Evolutionary conservation across 331 rosid species (phyloP).

Genomic region (Telfairia occidentalis): DNA sequence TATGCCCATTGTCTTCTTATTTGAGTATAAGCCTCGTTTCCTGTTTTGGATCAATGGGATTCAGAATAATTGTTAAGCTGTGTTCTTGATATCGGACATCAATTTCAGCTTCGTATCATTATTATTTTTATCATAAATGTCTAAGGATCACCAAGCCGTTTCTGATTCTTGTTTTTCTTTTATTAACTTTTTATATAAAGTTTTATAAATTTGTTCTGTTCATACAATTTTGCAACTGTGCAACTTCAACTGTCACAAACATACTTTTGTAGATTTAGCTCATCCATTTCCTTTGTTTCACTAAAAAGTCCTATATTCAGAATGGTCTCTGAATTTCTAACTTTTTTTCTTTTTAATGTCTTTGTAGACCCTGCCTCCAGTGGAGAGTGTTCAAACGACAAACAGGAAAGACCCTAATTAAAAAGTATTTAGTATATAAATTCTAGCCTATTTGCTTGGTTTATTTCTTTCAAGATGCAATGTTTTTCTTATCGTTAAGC

Average conservation of each 20-base stretch:
- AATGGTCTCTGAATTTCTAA: conserved; percentile 1
- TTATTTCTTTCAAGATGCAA: neutral
- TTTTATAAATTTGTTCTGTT: neutral
- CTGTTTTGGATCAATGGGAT: neutral
- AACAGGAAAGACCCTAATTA: neutral
- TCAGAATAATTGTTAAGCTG: neutral
- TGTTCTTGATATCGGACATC: neutral
- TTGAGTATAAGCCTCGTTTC: neutral
- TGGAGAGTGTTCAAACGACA: neutral
- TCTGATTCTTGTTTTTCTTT: neutral
- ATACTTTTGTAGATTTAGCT: neutral
- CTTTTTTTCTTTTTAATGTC: neutral
- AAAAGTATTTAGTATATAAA: neutral
- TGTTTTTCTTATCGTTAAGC: neutral
- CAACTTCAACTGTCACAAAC: neutral
- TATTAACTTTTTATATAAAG: neutral
- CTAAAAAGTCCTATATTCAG: neutral
- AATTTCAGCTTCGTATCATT: neutral
- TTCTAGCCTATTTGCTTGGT: neutral
- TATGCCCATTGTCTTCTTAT: neutral
- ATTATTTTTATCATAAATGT: neutral
- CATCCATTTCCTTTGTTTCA: neutral
- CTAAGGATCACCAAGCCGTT: neutral
- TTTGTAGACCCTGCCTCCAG: conserved; percentile 16
- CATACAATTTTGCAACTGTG: neutral